Conservation (phyloP, 129 eudicot species). For the Artemisia tridentata region DNA sequence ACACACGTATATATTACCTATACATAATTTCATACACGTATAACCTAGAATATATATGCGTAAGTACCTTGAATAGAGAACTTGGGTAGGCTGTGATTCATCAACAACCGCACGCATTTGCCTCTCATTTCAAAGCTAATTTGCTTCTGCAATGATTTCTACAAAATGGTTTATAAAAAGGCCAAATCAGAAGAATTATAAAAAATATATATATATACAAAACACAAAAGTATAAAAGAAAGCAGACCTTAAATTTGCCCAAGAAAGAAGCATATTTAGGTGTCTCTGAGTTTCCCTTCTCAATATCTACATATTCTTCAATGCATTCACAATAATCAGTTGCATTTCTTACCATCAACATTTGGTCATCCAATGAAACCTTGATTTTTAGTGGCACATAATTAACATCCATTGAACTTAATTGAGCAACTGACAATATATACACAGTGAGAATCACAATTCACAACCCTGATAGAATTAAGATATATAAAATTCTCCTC, state of each 20-base stretch:
- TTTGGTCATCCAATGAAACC: constrained; percentile 36
- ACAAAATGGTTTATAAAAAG: constrained; percentile 26
- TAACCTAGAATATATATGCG: not conserved
- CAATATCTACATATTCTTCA: constrained; percentile 51
- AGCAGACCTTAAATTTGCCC: no score
- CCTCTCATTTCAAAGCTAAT: constrained; percentile 54
- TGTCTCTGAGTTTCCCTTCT: constrained; percentile 57
- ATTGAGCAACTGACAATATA: constrained; percentile 24
- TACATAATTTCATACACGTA: not conserved
- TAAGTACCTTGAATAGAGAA: constrained; percentile 54
- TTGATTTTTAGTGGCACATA: constrained; percentile 35
- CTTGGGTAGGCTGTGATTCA: constrained; percentile 66
- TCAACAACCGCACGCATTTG: constrained; percentile 54
- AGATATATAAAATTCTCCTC: not conserved
- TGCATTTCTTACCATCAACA: constrained; percentile 37
- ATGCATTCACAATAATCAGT: constrained; percentile 40
- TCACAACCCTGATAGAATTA: constrained; percentile 48
- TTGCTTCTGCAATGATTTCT: constrained; percentile 59
- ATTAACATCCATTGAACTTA: constrained; percentile 33
- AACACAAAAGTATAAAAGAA: no score
- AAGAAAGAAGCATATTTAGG: not conserved
- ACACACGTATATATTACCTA: not conserved
- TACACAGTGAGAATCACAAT: constrained; percentile 34
- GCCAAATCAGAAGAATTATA: no score
- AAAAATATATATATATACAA: not conserved